A percentile compares a stretch with the other conserved stretches of the same genome.
Evolutionary conservation across 805 yeast species (phyloP).

Genomic region (Candida argentea): DNA sequence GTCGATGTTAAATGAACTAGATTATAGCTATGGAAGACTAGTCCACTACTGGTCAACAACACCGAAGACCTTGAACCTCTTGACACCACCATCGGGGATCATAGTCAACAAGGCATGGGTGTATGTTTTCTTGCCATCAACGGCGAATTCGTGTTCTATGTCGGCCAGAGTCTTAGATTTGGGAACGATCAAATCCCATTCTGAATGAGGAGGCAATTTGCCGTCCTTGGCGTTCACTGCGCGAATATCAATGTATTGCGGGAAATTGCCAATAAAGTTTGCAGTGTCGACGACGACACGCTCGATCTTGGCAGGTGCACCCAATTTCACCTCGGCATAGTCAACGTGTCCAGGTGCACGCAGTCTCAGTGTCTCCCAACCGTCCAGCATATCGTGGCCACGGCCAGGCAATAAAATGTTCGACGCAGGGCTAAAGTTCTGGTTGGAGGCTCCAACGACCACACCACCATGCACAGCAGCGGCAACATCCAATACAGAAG

Average conservation of each 20-base stretch:
- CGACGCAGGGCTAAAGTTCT: slow-evolving; percentile 90
- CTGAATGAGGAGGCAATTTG: slow-evolving; percentile 27
- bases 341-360: slow-evolving; percentile 77
- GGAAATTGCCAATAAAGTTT: slow-evolving; percentile 90
- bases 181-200: slow-evolving; percentile 59
- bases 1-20: too few relatives aligned
- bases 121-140: slow-evolving; percentile 19
- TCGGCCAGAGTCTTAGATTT: slow-evolving; percentile 77
- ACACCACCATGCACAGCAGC: slow-evolving; percentile 83
- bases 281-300: slow-evolving; percentile 80
- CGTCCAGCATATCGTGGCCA: slow-evolving; percentile 94
- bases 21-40: too few relatives aligned
- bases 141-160: slow-evolving; percentile 55
- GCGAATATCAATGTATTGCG: slow-evolving; percentile 66
- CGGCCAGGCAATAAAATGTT: slow-evolving; percentile 87
- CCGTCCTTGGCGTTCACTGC: slow-evolving; percentile 33
- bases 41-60: too few relatives aligned
- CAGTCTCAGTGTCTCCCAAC: slow-evolving; percentile 95
- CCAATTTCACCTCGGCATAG: slow-evolving; percentile 82
- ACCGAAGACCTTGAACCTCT: slow-evolving; percentile 81
- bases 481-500: slow-evolving; percentile 53
- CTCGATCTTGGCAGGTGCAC: slow-evolving; percentile 48
- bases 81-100: slow-evolving; percentile 96
- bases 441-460: slow-evolving; percentile 74
- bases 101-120: slow-evolving; percentile 74